These are phyloP conservation scores for Debaryomyces fabryi DNA, from an alignment of 1,139 yeast species.

Conservation along the genomic window DNA sequence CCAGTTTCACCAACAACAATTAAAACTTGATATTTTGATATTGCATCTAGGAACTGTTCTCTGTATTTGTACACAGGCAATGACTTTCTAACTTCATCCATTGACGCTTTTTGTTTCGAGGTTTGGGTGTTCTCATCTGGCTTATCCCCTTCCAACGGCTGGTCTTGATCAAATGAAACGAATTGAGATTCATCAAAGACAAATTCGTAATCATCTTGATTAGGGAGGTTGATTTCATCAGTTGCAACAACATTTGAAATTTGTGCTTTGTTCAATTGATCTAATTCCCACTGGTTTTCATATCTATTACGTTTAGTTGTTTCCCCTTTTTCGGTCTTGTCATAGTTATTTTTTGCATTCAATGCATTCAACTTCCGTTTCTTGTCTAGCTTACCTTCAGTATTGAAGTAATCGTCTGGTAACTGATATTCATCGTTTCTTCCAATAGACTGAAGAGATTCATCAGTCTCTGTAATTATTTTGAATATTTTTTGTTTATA, in stretches of 20 bases:
- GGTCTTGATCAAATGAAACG: constrained; percentile 61
- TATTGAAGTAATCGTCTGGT: constrained; percentile 58
- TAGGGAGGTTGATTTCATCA: constrained; percentile 51
- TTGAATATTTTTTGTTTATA: constrained; percentile 50
- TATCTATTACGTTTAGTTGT: constrained; percentile 24
- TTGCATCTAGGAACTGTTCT: constrained; percentile 61
- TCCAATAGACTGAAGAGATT: constrained; percentile 29
- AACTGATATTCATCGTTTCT: constrained; percentile 44
- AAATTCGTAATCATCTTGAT: constrained; percentile 65
- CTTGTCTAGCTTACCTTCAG: constrained; percentile 54
- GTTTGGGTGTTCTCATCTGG: constrained; percentile 17
- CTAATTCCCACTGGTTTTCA: constrained; percentile 64
- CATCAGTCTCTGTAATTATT: constrained; percentile 37
- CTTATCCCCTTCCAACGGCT: constrained; percentile 26
- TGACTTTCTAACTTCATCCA: constrained; percentile 56
- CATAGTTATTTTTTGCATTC: constrained; percentile 36
- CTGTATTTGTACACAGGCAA: constrained; percentile 78
- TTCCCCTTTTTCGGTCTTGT: constrained; percentile 17
- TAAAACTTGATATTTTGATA: constrained; percentile 68
- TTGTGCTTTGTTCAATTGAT: constrained; percentile 58
- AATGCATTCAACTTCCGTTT: constrained; percentile 47
- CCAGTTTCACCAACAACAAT: constrained; percentile 85
- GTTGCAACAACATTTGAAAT: constrained; percentile 25
- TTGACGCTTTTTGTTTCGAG: constrained; percentile 31
- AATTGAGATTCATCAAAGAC: constrained; percentile 82